phyloP scores from a whole-genome alignment of 371 early-diverging fungal genomes.

The Basidiobolus meristosporus region DNA sequence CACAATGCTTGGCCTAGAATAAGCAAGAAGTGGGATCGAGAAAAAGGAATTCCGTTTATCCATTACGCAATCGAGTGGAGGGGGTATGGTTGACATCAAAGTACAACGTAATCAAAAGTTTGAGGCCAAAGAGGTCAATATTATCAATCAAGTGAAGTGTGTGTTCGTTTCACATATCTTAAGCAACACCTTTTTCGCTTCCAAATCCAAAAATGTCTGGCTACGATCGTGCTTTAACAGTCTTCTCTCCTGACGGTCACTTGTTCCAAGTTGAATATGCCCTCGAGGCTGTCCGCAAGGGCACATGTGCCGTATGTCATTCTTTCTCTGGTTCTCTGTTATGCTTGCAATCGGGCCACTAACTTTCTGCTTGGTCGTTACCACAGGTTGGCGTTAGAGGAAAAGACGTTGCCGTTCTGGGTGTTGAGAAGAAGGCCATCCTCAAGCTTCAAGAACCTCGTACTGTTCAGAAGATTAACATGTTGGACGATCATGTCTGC shows the following conservation, averaged over 20 bases:
- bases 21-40: too few species aligned
- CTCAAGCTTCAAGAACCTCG: constrained; percentile 93
- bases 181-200: too few species aligned
- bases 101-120: too few species aligned
- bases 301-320: constrained; percentile 84
- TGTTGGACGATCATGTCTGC: constrained; percentile 92
- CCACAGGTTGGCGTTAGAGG: constrained; percentile 91
- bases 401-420: constrained; percentile 79
- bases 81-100: too few species aligned
- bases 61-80: too few species aligned
- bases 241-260: constrained; percentile 99
- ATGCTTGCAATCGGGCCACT: neutral
- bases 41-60: too few species aligned
- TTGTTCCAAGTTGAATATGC: constrained; percentile 99
- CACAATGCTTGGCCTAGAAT: too few species aligned
- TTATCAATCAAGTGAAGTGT: too few species aligned
- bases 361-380: neutral
- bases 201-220: too few species aligned
- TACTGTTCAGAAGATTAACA: constrained; percentile 89
- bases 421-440: constrained; percentile 94
- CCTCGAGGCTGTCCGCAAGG: constrained; percentile 95
- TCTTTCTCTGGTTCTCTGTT: neutral
- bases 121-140: too few species aligned
- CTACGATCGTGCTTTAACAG: constrained; percentile 89
- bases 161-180: too few species aligned